These are phyloP conservation scores for Nematodospora anomalae DNA, from an alignment of 1,139 yeast species.

Conservation along the genomic window DNA sequence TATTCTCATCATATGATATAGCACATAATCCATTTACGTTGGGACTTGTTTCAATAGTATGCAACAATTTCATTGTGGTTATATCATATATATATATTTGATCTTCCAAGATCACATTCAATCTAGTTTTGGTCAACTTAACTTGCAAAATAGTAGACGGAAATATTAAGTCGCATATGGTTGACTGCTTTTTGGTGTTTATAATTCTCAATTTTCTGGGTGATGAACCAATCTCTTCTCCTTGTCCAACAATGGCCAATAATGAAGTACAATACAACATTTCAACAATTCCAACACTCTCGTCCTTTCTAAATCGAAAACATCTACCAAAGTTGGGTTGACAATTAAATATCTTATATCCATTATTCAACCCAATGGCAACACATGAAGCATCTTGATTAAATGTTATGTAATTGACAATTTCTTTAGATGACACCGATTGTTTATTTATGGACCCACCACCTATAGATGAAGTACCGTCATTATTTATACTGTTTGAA, in stretches of 20 bases:
- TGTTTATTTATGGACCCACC: slow-evolving; percentile 3
- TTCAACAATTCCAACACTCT: slow-evolving; percentile 74
- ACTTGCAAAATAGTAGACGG: slow-evolving; percentile 82
- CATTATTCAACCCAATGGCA: slow-evolving; percentile 73
- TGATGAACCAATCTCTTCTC: slow-evolving; percentile 77
- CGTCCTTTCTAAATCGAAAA: slow-evolving; percentile 49
- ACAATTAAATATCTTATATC: slow-evolving; percentile 86
- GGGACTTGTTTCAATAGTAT: slow-evolving; percentile 84
- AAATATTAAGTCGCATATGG: slow-evolving; percentile 84
- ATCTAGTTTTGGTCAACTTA: slow-evolving; percentile 69
- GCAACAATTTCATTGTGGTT: slow-evolving; percentile 80
- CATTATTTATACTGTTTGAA: slow-evolving; percentile 10
- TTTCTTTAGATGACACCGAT: slow-evolving; percentile 9
- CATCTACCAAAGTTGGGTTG: slow-evolving; percentile 82
- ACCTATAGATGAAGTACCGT: slow-evolving; percentile 11
- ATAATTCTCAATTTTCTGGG: slow-evolving; percentile 80
- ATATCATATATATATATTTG: slow-evolving; percentile 91
- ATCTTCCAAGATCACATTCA: slow-evolving; percentile 76
- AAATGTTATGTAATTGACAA: slow-evolving; percentile 65
- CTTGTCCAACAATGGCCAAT: slow-evolving; percentile 83
- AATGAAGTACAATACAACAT: slow-evolving; percentile 91
- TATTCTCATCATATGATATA: slow-evolving; percentile 61
- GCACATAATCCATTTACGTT: slow-evolving; percentile 63
- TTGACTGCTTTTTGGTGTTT: slow-evolving; percentile 72
- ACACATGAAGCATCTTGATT: slow-evolving; percentile 91